Conservation (phyloP, 257 asterid genomes). For the Nicotiana knightiana region DNA sequence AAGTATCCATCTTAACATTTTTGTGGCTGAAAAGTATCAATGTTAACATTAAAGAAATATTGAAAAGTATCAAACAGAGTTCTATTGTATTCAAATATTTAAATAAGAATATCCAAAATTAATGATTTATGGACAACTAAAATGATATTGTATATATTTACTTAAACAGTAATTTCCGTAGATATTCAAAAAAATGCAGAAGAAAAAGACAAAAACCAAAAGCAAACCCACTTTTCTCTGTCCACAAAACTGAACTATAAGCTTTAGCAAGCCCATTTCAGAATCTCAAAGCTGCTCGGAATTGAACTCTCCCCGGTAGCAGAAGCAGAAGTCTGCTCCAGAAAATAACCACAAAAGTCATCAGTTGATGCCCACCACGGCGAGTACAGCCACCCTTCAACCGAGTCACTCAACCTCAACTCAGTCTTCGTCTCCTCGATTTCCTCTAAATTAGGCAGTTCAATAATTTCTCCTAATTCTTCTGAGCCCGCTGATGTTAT, state of each 20-base stretch:
- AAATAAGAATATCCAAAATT: neutral
- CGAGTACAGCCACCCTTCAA: constrained; percentile 1
- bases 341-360: constrained; percentile 10
- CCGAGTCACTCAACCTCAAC: neutral
- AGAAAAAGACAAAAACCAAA: neutral
- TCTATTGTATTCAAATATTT: neutral
- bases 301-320: neutral
- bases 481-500: neutral
- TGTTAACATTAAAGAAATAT: too few species aligned
- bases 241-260: neutral
- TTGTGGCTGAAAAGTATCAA: too few species aligned
- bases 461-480: neutral
- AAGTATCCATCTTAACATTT: too few species aligned
- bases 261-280: constrained; percentile 1
- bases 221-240: neutral
- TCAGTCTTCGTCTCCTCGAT: neutral
- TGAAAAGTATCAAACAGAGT: neutral
- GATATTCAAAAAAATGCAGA: neutral
- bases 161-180: neutral
- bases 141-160: neutral
- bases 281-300: constrained; percentile 1
- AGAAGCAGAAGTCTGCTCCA: neutral
- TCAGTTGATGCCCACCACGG: neutral
- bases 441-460: neutral
- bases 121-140: neutral